Percentiles rank a stretch among this genome's conserved stretches.
Evolutionary conservation across 2,329 filamentous ascomycete genomes (phyloP).

Genomic region (Pseudocercospora eumusae): DNA sequence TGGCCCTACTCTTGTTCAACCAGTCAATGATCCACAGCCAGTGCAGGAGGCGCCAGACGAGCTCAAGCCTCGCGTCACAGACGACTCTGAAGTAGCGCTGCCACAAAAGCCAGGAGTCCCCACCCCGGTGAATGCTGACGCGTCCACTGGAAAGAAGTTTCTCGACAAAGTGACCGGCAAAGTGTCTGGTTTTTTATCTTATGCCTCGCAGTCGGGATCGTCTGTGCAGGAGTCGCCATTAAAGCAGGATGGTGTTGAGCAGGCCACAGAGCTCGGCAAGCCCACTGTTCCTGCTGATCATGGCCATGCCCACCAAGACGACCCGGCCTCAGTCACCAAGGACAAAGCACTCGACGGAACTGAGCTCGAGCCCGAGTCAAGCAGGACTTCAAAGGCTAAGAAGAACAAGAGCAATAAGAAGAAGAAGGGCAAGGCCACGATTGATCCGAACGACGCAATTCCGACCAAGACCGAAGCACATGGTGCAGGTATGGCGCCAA

Average conservation of each 20-base stretch:
- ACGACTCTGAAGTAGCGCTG: not conserved
- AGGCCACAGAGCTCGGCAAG: not conserved
- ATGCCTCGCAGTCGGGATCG: not conserved
- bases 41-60: not conserved
- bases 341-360: not conserved
- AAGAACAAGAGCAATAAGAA: conserved; percentile 17
- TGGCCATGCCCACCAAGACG: not conserved
- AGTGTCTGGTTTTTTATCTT: not conserved
- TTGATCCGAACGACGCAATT: not conserved
- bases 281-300: not conserved
- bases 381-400: conserved; percentile 19
- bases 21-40: not conserved
- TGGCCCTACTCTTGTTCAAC: not conserved
- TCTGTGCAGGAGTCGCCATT: not conserved
- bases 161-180: not conserved
- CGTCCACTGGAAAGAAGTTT: not conserved
- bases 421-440: conserved; percentile 7
- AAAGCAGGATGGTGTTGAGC: not conserved
- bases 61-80: not conserved
- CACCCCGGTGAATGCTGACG: not conserved
- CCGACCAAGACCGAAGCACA: not conserved
- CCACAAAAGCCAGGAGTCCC: not conserved
- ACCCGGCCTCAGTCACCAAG: not conserved
- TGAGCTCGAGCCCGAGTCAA: conserved; percentile 8
- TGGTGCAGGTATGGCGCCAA: not conserved